A percentile compares a stretch with the other conserved stretches of the same genome.
These are phyloP conservation scores for Francoa sonchifolia DNA, from an alignment of 441 rosid genomes.

Conservation along the genomic window DNA sequence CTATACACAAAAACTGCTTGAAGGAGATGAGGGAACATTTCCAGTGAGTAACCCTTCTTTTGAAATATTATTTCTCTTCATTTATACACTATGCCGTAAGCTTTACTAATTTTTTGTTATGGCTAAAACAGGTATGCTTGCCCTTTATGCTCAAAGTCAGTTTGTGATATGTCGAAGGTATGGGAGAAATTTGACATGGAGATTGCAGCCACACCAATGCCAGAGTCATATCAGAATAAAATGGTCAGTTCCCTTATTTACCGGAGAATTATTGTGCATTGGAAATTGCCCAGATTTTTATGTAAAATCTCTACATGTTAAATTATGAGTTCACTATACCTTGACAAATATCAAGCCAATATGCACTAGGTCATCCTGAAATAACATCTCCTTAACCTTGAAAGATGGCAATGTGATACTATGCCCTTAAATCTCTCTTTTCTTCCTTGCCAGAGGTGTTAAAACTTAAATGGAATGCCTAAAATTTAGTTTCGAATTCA, in stretches of 20 bases:
- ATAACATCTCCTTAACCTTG: too few relatives aligned
- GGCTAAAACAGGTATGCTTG: conserved; percentile 54
- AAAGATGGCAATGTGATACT: too few relatives aligned
- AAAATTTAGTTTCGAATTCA: too few relatives aligned
- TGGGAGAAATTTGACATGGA: conserved; percentile 58
- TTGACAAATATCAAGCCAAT: background rate
- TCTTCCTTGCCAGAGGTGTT: background rate
- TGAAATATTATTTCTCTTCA: background rate
- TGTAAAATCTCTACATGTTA: too few relatives aligned
- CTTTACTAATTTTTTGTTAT: conserved; percentile 8
- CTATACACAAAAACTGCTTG: conserved; percentile 52
- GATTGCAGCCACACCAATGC: conserved; percentile 31
- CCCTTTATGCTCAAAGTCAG: conserved; percentile 79
- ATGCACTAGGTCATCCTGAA: background rate
- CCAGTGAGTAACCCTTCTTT: conserved; percentile 22
- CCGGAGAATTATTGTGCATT: too few relatives aligned
- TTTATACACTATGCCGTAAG: background rate
- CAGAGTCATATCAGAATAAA: conserved; percentile 22
- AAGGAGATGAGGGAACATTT: conserved; percentile 54
- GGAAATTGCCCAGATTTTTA: too few relatives aligned
- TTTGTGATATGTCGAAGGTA: conserved; percentile 46
- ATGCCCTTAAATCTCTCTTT: too few relatives aligned
- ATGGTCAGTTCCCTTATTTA: too few relatives aligned
- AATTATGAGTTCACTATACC: too few relatives aligned
- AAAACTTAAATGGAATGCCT: too few relatives aligned